These are phyloP conservation scores for Fonsecaea monophora DNA, from an alignment of 2,329 filamentous ascomycete genomes.

Conservation along the genomic window DNA sequence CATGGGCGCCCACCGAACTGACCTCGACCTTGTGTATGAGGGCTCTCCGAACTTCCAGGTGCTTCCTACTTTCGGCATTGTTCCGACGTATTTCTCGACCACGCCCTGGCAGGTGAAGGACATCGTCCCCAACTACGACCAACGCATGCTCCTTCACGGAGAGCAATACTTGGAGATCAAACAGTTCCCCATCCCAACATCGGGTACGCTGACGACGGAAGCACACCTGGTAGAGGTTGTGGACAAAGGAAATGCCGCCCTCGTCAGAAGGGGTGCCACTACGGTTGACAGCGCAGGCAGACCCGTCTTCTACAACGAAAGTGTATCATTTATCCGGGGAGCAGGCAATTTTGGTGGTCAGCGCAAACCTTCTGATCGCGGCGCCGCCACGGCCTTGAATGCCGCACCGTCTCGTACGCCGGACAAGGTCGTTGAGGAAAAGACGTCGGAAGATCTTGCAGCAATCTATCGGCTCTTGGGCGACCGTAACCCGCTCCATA, in stretches of 20 bases:
- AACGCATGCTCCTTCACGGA: slow-evolving; percentile 98
- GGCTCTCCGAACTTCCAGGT: slow-evolving; percentile 90
- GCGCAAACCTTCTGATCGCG: slow-evolving; percentile 78
- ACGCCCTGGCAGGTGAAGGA: slow-evolving; percentile 79
- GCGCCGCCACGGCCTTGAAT: slow-evolving; percentile 79
- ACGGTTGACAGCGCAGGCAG: slow-evolving; percentile 86
- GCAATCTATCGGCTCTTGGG: slow-evolving; percentile 91
- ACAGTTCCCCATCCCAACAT: slow-evolving; percentile 82
- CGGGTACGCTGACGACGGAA: slow-evolving; percentile 35
- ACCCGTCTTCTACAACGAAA: slow-evolving; percentile 96
- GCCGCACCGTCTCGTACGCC: slow-evolving; percentile 78
- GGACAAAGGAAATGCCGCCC: slow-evolving; percentile 90
- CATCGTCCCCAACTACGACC: slow-evolving; percentile 92
- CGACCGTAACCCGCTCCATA: slow-evolving; percentile 94
- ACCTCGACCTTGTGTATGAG: slow-evolving; percentile 89
- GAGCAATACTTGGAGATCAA: slow-evolving; percentile 97
- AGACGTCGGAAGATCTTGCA: slow-evolving; percentile 88
- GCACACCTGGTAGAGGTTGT: slow-evolving; percentile 80
- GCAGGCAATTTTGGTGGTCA: slow-evolving; percentile 88
- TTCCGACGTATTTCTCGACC: slow-evolving; percentile 86
- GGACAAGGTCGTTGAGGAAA: slow-evolving; percentile 82
- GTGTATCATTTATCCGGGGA: slow-evolving; percentile 88
- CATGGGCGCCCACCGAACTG: slow-evolving; percentile 86
- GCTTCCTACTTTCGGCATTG: slow-evolving; percentile 79
- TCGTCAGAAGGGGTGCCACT: slow-evolving; percentile 80